These are phyloP conservation scores for Pythium catenulatum DNA, from an alignment of 352 stramenopile genomes.

Conservation along the genomic window DNA sequence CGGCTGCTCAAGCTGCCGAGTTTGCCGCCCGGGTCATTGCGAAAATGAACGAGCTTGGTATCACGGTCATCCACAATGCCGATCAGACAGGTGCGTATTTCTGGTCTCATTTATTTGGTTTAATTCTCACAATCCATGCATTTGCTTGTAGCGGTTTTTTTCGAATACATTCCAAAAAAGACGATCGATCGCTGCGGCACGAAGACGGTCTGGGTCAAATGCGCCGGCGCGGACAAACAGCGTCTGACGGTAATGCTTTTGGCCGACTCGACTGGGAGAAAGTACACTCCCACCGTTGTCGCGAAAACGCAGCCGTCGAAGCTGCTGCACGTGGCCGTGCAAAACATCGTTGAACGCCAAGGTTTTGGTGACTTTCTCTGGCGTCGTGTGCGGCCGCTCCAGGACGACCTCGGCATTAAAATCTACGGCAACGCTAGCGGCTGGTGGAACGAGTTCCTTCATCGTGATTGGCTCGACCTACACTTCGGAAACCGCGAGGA, in stretches of 20 bases:
- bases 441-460: conserved; percentile 58
- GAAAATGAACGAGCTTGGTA: not conserved
- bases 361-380: conserved; percentile 58
- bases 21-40: not conserved
- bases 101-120: not conserved
- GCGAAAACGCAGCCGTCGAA: conserved; percentile 27
- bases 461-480: conserved; percentile 34
- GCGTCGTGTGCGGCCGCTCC: conserved; percentile 24
- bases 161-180: conserved; percentile 62
- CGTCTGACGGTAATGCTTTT: conserved; percentile 60
- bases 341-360: conserved; percentile 42
- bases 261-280: conserved; percentile 45
- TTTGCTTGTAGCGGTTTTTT: conserved; percentile 26
- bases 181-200: conserved; percentile 38
- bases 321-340: not conserved
- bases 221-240: conserved; percentile 51
- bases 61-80: not conserved
- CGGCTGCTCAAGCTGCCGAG: not conserved
- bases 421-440: conserved; percentile 56
- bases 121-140: not conserved
- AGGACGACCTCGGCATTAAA: conserved; percentile 14
- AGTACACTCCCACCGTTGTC: conserved; percentile 50
- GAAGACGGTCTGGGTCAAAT: conserved; percentile 62
- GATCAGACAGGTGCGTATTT: not conserved
- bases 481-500: conserved; percentile 44